Evolutionary conservation across 2,329 filamentous ascomycete species (phyloP), one percentile per base, ranked within the genome.

Genomic region (Scedosporium boydii): DNA sequence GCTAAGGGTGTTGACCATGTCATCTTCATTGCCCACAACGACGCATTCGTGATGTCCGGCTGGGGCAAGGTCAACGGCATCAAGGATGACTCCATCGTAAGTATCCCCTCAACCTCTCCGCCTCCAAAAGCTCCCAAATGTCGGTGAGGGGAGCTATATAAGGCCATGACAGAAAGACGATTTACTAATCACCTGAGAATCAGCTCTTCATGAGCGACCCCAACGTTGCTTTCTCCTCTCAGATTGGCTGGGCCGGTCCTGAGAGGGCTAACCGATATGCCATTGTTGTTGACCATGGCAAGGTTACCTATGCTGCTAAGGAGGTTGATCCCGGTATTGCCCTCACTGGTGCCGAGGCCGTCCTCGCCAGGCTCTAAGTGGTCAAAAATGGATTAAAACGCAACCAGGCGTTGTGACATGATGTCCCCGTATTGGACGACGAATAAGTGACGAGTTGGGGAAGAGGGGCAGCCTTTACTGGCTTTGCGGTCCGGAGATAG

Each of bases 21-120:
- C 70, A 84, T 91, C 68, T 85, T 95, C 71, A 87, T 96, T 71
- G 89, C 91, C 64, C 88, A 80, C 80, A 96, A 96, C 77, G 92
- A 96, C 77, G 80, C 87, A 66, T 96, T 82, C 73, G 91, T 96
- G 75, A 93, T 93, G 90, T 87, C 86, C 69, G 91, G 89, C 62
- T 95, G 90, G 90, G 88, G 86, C 77, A 96, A 96, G 84, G 91
- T 91, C 71, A 93, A 96, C 77, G 82, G 82, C 61, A 81, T 93
- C 71, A 87, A 84, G 71, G 85, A 87, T 66, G 87, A 93, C 68
- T 81, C 74, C 63, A 81, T 85, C 67, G 81, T 84, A 68, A 68
- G 81, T 74, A 61, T 56, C 41, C 58, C 51, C 6, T 12, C 59
- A 61, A 53, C 41, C 57, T 51, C 6, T 12, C 59, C 27, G 46